phyloP scores from a whole-genome alignment of 2,329 filamentous ascomycete species.

The Paracorniculantispora psalliotae region DNA sequence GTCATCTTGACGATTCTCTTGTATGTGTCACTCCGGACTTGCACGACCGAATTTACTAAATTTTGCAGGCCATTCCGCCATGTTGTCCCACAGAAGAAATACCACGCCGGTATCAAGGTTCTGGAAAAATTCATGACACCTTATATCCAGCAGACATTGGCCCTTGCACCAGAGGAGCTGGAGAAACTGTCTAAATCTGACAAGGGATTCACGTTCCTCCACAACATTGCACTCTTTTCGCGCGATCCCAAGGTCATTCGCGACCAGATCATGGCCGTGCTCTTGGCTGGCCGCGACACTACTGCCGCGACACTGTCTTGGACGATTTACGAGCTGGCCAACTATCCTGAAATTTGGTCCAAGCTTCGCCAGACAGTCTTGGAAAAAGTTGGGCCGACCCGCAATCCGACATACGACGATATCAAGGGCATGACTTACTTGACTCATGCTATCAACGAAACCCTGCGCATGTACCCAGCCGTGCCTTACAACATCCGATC shows the following conservation, averaged over 20 bases:
- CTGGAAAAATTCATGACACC: slow-evolving; percentile 66
- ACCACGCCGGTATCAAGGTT: slow-evolving; percentile 56
- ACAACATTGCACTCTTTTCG: slow-evolving; percentile 67
- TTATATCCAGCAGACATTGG: slow-evolving; percentile 63
- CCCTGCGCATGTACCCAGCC: slow-evolving; percentile 68
- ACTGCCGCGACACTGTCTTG: slow-evolving; percentile 79
- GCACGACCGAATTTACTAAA: too few relatives aligned
- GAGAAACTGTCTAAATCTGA: slow-evolving; percentile 64
- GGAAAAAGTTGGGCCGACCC: slow-evolving; percentile 56
- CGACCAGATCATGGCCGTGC: slow-evolving; percentile 70
- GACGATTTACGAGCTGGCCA: slow-evolving; percentile 75
- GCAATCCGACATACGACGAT: slow-evolving; percentile 67
- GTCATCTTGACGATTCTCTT: slow-evolving; percentile 51
- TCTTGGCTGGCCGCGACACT: slow-evolving; percentile 82
- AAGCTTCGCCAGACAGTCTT: slow-evolving; percentile 72
- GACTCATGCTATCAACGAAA: slow-evolving; percentile 68
- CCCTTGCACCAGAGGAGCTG: slow-evolving; percentile 58
- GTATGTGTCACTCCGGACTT: slow-evolving; percentile 28
- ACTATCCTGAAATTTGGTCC: slow-evolving; percentile 59
- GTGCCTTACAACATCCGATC: slow-evolving; percentile 77
- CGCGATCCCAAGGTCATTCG: slow-evolving; percentile 58
- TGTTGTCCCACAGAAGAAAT: slow-evolving; percentile 54
- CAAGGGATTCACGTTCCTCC: slow-evolving; percentile 68
- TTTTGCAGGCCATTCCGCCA: slow-evolving; percentile 54
- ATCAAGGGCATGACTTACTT: slow-evolving; percentile 87